Conservation (phyloP, 208 protist genomes). For the Eutreptiella sp. region DNA sequence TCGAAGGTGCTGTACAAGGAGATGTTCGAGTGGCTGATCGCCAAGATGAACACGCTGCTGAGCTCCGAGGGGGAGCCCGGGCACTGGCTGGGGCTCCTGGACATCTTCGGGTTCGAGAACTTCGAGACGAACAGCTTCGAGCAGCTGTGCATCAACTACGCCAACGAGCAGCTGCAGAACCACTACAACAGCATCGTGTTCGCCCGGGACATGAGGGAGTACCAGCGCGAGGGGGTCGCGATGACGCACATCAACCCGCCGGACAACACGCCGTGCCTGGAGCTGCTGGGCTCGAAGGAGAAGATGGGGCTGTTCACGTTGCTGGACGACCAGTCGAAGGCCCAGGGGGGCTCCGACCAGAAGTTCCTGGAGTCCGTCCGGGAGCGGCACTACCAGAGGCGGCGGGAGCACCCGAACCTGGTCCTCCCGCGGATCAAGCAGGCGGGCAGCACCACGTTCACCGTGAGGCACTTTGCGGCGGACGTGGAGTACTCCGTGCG, state of each 20-base stretch:
- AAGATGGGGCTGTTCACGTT: conserved; percentile 52
- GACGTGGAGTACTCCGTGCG: conserved; percentile 34
- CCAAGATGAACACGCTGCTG: conserved; percentile 47
- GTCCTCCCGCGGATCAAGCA: conserved; percentile 2
- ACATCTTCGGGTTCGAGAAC: conserved; percentile 55
- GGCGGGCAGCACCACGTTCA: conserved; percentile 11
- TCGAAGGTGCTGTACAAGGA: conserved; percentile 52
- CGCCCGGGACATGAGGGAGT: conserved; percentile 46
- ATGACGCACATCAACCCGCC: conserved; percentile 55
- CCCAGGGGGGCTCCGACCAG: conserved; percentile 43
- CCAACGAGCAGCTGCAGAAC: conserved; percentile 80
- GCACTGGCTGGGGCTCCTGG: conserved; percentile 44
- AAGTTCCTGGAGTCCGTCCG: conserved; percentile 39
- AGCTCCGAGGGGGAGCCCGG: not conserved
- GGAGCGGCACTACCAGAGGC: conserved; percentile 18
- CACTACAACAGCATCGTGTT: conserved; percentile 68
- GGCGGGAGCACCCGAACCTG: conserved; percentile 7
- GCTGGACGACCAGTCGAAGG: conserved; percentile 56
- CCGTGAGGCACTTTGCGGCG: conserved; percentile 36
- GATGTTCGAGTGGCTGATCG: conserved; percentile 53
- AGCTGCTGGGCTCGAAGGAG: conserved; percentile 59
- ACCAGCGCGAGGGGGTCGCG: conserved; percentile 67
- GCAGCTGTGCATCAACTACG: conserved; percentile 86
- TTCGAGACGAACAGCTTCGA: conserved; percentile 77
- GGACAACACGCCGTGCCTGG: conserved; percentile 53